These are phyloP conservation scores for Mucor plumbeus DNA, from an alignment of 371 early-diverging fungal genomes.

Conservation along the genomic window DNA sequence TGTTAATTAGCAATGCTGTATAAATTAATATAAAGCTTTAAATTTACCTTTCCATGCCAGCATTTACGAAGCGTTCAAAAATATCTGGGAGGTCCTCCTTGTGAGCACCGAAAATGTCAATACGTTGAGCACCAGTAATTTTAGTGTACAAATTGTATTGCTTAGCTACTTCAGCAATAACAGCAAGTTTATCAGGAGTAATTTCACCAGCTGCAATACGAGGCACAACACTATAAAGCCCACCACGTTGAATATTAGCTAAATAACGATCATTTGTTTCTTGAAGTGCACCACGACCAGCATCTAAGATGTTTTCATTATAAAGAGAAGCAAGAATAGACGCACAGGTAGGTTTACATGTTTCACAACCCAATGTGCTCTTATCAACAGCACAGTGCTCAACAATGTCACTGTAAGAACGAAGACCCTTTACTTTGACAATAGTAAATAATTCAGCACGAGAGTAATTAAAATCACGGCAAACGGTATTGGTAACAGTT, in stretches of 20 bases:
- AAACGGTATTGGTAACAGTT: conserved; percentile 56
- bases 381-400: conserved; percentile 42
- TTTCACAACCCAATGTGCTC: conserved; percentile 55
- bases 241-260: conserved; percentile 75
- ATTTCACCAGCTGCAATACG: conserved; percentile 73
- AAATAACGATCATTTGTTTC: conserved; percentile 77
- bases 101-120: conserved; percentile 70
- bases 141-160: conserved; percentile 69
- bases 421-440: conserved; percentile 59
- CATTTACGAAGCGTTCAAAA: conserved; percentile 66
- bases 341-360: conserved; percentile 69
- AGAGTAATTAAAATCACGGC: conserved; percentile 66
- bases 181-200: conserved; percentile 67
- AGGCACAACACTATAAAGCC: conserved; percentile 72
- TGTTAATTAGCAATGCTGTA: conserved; percentile 20
- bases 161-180: conserved; percentile 64
- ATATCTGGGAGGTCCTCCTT: conserved; percentile 68
- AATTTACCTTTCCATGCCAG: conserved; percentile 66
- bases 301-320: conserved; percentile 69
- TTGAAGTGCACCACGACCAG: conserved; percentile 51
- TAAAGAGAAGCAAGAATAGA: conserved; percentile 72
- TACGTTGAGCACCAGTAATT: conserved; percentile 71
- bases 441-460: conserved; percentile 70
- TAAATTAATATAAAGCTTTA: conserved; percentile 28
- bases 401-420: conserved; percentile 56